Evolutionary conservation across 306 rosid genomes (phyloP).

Genomic region (Cucumis sativus): Cucumber_9930_V3 NC_026657.2:29430001-29430500

Average conservation of each 20-base stretch:
- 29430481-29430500: neutral
- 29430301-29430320: too few relatives aligned
- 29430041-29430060: too few relatives aligned
- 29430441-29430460: neutral
- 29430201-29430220: neutral
- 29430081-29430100: neutral
- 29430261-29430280: neutral
- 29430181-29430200: neutral
- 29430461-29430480: neutral
- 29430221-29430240: neutral
- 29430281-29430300: neutral
- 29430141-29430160: neutral
- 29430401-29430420: neutral
- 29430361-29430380: neutral
- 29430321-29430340: neutral
- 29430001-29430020: too few relatives aligned
- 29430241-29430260: neutral
- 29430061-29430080: too few relatives aligned
- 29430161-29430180: neutral
- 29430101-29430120: neutral
- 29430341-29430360: neutral
- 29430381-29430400: neutral
- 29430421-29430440: neutral
- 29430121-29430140: neutral
- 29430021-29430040: too few relatives aligned